These are phyloP conservation scores for Colletotrichum sublineola DNA, from an alignment of 2,329 filamentous ascomycete species.

Conservation along the genomic window DNA sequence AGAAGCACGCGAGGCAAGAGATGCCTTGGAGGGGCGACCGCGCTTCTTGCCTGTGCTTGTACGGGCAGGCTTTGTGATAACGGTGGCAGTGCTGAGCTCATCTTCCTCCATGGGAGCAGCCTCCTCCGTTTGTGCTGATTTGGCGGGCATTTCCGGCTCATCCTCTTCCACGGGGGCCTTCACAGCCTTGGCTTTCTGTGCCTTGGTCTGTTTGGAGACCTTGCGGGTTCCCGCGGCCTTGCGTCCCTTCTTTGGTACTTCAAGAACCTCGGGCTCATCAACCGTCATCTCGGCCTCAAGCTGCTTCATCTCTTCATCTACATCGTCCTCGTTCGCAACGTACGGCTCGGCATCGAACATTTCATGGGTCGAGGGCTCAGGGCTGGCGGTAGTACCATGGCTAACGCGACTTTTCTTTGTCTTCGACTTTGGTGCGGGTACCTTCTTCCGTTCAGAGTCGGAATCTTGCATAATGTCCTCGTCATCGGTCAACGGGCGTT, in stretches of 20 bases:
- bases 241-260: slow-evolving; percentile 67
- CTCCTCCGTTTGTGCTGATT: slow-evolving; percentile 35
- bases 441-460: slow-evolving; percentile 58
- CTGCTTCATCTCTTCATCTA: slow-evolving; percentile 65
- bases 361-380: slow-evolving; percentile 57
- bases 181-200: slow-evolving; percentile 58
- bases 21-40: slow-evolving; percentile 50
- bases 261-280: slow-evolving; percentile 53
- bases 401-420: slow-evolving; percentile 48
- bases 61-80: slow-evolving; percentile 48
- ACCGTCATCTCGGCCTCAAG: slow-evolving; percentile 63
- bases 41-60: slow-evolving; percentile 48
- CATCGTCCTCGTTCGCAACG: slow-evolving; percentile 60
- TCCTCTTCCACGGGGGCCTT: slow-evolving; percentile 41
- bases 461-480: slow-evolving; percentile 63
- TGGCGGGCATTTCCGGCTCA: slow-evolving; percentile 44
- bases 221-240: slow-evolving; percentile 65
- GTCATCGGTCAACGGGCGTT: slow-evolving; percentile 67
- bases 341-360: slow-evolving; percentile 66
- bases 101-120: slow-evolving; percentile 48
- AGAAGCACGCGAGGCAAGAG: slow-evolving; percentile 47
- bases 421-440: slow-evolving; percentile 49
- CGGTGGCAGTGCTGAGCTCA: slow-evolving; percentile 59
- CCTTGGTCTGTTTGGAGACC: slow-evolving; percentile 64
- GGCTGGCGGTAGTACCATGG: slow-evolving; percentile 45